Conservation (phyloP, 2,329 filamentous ascomycete species). For the Fonsecaea pedrosoi region DNA sequence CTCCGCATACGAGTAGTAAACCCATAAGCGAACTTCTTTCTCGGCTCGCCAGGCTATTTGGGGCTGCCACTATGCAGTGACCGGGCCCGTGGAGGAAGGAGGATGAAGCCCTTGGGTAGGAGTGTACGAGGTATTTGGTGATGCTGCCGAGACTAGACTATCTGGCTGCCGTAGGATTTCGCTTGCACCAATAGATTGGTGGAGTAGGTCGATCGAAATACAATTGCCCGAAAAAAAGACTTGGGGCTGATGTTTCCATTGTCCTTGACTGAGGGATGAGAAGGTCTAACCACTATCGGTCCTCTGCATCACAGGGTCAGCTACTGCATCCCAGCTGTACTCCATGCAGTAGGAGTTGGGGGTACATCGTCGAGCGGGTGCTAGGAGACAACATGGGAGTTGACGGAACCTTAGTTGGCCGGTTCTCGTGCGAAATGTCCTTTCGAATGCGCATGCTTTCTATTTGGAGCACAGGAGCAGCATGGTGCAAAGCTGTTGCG, state of each 20-base stretch:
- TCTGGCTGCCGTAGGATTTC: conserved; percentile 16
- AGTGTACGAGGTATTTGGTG: background rate
- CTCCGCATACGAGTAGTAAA: conserved; percentile 3
- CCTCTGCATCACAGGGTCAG: conserved; percentile 6
- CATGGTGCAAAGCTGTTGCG: conserved; percentile 29
- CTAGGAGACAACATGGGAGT: background rate
- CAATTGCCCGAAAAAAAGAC: background rate
- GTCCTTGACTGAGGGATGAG: background rate
- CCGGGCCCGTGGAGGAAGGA: background rate
- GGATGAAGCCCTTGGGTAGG: background rate
- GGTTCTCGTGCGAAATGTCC: background rate
- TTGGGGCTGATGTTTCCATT: background rate
- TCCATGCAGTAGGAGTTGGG: background rate
- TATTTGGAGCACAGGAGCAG: conserved; percentile 9
- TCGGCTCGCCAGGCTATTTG: conserved; percentile 2
- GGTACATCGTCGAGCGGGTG: background rate
- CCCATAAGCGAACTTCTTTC: conserved; percentile 1
- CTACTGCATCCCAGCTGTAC: background rate
- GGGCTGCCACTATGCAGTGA: background rate
- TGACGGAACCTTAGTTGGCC: background rate
- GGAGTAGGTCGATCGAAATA: conserved; percentile 25
- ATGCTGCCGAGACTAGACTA: conserved; percentile 18
- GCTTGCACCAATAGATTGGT: conserved; percentile 25
- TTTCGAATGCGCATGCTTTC: conserved; percentile 6
- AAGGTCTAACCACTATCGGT: background rate